Evolutionary conservation across 352 stramenopile genomes (phyloP).

Genomic region (Globisporangium nagaii): DNA sequence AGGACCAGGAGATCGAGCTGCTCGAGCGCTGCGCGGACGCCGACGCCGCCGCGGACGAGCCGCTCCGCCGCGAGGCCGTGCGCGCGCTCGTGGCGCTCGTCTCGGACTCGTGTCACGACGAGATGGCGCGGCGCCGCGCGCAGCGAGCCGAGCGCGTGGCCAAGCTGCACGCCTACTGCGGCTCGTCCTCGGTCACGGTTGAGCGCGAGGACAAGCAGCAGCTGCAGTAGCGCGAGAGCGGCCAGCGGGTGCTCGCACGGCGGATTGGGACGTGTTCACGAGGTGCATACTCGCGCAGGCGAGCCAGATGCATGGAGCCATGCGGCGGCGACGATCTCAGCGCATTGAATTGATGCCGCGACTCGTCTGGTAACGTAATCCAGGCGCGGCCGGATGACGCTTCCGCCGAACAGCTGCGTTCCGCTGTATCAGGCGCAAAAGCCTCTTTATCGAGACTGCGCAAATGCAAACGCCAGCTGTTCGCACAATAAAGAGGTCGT

Average conservation of each 20-base stretch:
- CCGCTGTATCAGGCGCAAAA: not conserved
- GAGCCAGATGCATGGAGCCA: no score
- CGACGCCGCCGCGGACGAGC: slow-evolving; percentile 14
- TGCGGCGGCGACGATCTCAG: no score
- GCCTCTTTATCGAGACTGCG: no score
- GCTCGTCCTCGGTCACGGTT: slow-evolving; percentile 57
- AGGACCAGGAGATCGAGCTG: slow-evolving; percentile 35
- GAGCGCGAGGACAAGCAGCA: slow-evolving; percentile 28
- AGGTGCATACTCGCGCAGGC: no score
- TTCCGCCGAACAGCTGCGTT: not conserved
- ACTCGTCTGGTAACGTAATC: slow-evolving; percentile 3
- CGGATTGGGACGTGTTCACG: no score
- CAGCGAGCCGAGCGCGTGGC: slow-evolving; percentile 23
- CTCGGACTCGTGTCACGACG: slow-evolving; percentile 20
- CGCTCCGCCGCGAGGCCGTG: slow-evolving; percentile 16
- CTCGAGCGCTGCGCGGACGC: slow-evolving; percentile 21
- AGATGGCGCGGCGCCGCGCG: slow-evolving; percentile 19
- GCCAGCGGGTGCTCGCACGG: no score
- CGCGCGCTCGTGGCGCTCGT: slow-evolving; percentile 19
- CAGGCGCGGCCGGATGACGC: not conserved
- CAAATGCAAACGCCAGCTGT: no score
- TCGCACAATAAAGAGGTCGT: no score
- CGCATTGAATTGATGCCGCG: no score
- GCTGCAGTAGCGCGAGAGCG: slow-evolving; percentile 1
- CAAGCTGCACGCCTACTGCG: slow-evolving; percentile 56